Base-by-base conservation (phyloP, 495 filamentous ascomycete species). In the Pseudomonodictys pantanalensis region DNA sequence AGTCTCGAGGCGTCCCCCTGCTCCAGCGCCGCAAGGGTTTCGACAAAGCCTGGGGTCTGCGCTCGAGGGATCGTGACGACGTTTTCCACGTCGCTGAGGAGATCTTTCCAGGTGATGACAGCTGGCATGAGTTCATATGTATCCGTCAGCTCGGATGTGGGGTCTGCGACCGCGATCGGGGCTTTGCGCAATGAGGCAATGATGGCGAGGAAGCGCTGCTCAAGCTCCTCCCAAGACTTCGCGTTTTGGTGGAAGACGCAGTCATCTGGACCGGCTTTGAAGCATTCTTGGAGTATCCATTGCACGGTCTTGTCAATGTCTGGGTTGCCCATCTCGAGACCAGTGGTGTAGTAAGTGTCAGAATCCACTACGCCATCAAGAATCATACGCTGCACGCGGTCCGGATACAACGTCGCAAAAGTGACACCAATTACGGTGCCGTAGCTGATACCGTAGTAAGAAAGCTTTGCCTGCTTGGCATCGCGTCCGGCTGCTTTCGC, bases 61-160 rank as follows among this genome's bases (percentile, higher is more conserved):
- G 68, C 51, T 10, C 87, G 64, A 0, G 88, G 87, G 24, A 77
- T 72, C 59, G 90, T 90, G 11, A 85, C 60, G 7, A 73, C 57
- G 0, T 56, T 60, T 20, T 81, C 76, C 15, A 84, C 70, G 38
- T 64, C 22, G 20, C n/a, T 12, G 25, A 60, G 45, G 6, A 69
- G 42, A 44, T 68, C 68, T 49, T 61, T 65, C 41, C 54, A 66
- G n/a, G 65, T 63, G 17, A 72, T 55, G 18, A 72, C 56, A 2
- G 30, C 23, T 10, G 54, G 54, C 10, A 48, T 41, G 15, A 41
- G 20, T 12, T 12, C 3, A 41, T n/a, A 41, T 15, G 3, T 12
- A 15, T 5, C 20, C 4, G 38, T 30, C 2, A 18, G 1, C 8
- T 33, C 42, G 26, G 32, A 22, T 24, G 71, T 55, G 15, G 66